phyloP scores from a whole-genome alignment of 805 yeast species.

The Barnettozyma botsteinii region DNA sequence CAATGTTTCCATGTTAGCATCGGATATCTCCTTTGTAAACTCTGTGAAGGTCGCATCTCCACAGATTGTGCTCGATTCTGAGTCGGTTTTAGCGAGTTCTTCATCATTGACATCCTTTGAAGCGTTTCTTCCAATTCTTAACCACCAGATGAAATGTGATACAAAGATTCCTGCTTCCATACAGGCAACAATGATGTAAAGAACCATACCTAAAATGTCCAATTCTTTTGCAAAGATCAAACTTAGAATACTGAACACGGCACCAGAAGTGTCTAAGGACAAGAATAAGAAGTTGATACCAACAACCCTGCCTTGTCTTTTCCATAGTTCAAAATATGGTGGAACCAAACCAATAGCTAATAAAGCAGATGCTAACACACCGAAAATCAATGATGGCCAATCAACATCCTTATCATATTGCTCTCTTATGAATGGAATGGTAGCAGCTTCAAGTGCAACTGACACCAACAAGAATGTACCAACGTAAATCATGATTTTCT shows the following conservation, averaged over 20 bases:
- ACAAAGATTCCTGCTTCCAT: slow-evolving; percentile 73
- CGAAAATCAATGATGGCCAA: slow-evolving; percentile 82
- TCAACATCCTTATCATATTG: slow-evolving; percentile 41
- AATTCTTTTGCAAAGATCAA: slow-evolving; percentile 56
- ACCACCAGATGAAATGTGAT: slow-evolving; percentile 67
- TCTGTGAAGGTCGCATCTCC: too few species aligned
- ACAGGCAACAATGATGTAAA: slow-evolving; percentile 67
- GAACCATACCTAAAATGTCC: slow-evolving; percentile 74
- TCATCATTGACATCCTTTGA: slow-evolving; percentile 13
- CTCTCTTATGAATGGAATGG: slow-evolving; percentile 63
- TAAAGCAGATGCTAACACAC: slow-evolving; percentile 70
- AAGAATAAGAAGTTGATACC: slow-evolving; percentile 85
- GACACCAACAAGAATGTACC: slow-evolving; percentile 37
- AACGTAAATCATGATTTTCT: slow-evolving; percentile 33
- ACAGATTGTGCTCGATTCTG: too few species aligned
- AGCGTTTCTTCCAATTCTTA: slow-evolving; percentile 32
- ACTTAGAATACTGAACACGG: slow-evolving; percentile 67
- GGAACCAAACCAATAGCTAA: slow-evolving; percentile 79
- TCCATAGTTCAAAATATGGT: slow-evolving; percentile 79
- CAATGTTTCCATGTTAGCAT: too few species aligned
- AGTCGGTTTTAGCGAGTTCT: too few species aligned
- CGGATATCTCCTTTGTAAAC: too few species aligned
- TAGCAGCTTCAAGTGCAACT: slow-evolving; percentile 62
- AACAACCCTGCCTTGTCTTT: slow-evolving; percentile 76
- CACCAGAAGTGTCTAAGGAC: slow-evolving; percentile 73